Evolutionary conservation across 768 basidiomycete species (phyloP).

Genomic region (Leucosporidium yakuticum): DNA sequence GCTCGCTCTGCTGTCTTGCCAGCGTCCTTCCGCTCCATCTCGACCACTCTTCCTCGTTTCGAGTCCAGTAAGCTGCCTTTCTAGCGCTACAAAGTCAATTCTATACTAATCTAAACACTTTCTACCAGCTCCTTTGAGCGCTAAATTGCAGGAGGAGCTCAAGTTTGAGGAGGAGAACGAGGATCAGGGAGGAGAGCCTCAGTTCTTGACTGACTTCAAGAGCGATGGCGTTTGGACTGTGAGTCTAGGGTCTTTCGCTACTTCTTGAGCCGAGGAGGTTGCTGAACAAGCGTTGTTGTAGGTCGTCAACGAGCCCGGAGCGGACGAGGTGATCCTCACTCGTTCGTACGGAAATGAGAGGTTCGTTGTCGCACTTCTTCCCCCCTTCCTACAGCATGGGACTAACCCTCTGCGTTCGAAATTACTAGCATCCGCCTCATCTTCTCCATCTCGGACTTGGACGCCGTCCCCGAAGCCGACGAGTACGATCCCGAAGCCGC

Average conservation of each 20-base stretch:
- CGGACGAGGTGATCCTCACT: constrained; percentile 74
- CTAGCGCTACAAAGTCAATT: not conserved
- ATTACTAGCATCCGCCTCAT: constrained; percentile 69
- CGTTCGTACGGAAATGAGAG: constrained; percentile 84
- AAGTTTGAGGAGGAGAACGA: constrained; percentile 69
- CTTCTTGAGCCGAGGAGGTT: no score
- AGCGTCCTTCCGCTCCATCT: not conserved
- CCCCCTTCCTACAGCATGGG: not conserved
- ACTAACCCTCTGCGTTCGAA: no score
- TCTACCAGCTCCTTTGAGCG: constrained; percentile 54
- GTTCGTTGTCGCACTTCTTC: constrained; percentile 51
- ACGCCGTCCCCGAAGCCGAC: constrained; percentile 46
- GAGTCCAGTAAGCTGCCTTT: not conserved
- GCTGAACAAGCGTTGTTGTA: constrained; percentile 38
- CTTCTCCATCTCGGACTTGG: constrained; percentile 87
- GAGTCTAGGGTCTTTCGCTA: constrained; percentile 32
- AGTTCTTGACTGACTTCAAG: constrained; percentile 71
- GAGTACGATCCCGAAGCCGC: constrained; percentile 44
- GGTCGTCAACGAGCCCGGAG: constrained; percentile 64
- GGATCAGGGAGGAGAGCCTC: constrained; percentile 51
- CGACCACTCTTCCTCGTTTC: not conserved
- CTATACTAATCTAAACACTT: not conserved
- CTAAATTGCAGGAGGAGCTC: constrained; percentile 74
- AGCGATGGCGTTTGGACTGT: constrained; percentile 73
- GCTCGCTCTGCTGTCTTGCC: not conserved